These are phyloP conservation scores for Colletotrichum gigasporum DNA, from an alignment of 2,329 filamentous ascomycete genomes.

Conservation along the genomic window DNA sequence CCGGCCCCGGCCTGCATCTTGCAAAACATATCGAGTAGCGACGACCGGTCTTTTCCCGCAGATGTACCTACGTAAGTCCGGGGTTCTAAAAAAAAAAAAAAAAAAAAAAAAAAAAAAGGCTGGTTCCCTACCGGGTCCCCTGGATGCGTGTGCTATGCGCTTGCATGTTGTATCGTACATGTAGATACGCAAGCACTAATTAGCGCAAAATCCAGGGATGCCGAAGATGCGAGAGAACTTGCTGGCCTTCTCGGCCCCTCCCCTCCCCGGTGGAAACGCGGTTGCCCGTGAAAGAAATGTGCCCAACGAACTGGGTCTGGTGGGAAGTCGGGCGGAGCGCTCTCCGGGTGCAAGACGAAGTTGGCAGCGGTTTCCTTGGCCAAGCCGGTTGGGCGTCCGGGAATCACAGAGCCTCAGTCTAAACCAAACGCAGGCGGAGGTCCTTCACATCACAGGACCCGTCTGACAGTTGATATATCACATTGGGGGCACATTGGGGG, in stretches of 20 bases:
- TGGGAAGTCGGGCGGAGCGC: too few species aligned
- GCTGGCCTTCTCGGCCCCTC: too few species aligned
- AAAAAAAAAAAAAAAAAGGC: too few species aligned
- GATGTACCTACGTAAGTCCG: neutral
- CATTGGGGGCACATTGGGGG: neutral
- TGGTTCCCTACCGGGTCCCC: neutral
- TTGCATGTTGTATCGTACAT: neutral
- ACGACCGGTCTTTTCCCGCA: neutral
- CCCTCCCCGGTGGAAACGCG: neutral
- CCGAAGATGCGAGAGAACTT: neutral
- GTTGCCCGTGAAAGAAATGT: neutral
- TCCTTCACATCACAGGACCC: neutral
- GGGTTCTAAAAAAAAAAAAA: conserved; percentile 5
- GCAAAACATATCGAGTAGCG: conserved; percentile 11
- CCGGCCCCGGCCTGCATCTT: neutral
- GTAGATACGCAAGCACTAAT: conserved; percentile 11
- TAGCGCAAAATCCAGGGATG: conserved; percentile 23
- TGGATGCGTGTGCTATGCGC: neutral
- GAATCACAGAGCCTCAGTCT: conserved; percentile 6
- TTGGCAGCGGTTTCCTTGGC: neutral
- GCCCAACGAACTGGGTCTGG: too few species aligned
- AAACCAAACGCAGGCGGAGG: neutral
- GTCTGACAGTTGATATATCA: conserved; percentile 3
- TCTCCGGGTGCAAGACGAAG: too few species aligned
- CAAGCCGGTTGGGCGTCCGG: neutral